Percentiles rank a stretch among this genome's conserved stretches.
These are phyloP conservation scores for Myrica gale DNA, from an alignment of 306 rosid species.

Conservation along the genomic window DNA sequence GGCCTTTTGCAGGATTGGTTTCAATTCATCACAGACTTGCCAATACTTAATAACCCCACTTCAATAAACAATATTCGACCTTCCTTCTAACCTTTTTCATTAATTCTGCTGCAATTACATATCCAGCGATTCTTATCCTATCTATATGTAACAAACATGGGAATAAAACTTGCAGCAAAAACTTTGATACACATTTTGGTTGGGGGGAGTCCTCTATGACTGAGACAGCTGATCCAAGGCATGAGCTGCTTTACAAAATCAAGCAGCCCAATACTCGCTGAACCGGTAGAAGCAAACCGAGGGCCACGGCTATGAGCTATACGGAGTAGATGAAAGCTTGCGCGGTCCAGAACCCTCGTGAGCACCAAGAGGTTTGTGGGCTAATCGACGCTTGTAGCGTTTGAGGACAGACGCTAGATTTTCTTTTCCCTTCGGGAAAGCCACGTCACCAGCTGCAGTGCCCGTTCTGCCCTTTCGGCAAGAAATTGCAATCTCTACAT, in stretches of 20 bases:
- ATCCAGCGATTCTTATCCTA: slow-evolving; percentile 45
- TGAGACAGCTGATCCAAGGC: slow-evolving; percentile 27
- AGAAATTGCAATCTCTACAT: slow-evolving; percentile 78
- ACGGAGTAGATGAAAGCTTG: slow-evolving; percentile 50
- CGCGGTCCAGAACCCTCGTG: slow-evolving; percentile 47
- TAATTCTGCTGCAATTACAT: slow-evolving; percentile 55
- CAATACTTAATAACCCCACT: slow-evolving; percentile 24
- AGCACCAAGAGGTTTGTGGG: slow-evolving; percentile 52
- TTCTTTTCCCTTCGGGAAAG: slow-evolving; percentile 91
- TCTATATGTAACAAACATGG: slow-evolving; percentile 52
- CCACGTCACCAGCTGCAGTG: slow-evolving; percentile 94
- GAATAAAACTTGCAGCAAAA: slow-evolving; percentile 48
- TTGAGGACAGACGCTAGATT: slow-evolving; percentile 90
- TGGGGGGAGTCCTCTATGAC: slow-evolving; percentile 7
- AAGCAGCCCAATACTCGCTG: slow-evolving; percentile 28
- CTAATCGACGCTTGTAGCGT: slow-evolving; percentile 80
- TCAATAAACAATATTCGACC: slow-evolving; percentile 40
- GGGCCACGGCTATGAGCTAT: slow-evolving; percentile 41
- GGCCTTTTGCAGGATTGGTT: neutral
- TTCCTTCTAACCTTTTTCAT: slow-evolving; percentile 30
- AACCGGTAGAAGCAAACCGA: neutral
- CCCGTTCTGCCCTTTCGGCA: slow-evolving; percentile 86
- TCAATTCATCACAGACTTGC: slow-evolving; percentile 21
- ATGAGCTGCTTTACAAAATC: slow-evolving; percentile 44
- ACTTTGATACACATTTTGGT: slow-evolving; percentile 37